Evolutionary conservation across 176 grass and related monocot genomes (phyloP).

Genomic region (barley (Hordeum vulgare)): DNA sequence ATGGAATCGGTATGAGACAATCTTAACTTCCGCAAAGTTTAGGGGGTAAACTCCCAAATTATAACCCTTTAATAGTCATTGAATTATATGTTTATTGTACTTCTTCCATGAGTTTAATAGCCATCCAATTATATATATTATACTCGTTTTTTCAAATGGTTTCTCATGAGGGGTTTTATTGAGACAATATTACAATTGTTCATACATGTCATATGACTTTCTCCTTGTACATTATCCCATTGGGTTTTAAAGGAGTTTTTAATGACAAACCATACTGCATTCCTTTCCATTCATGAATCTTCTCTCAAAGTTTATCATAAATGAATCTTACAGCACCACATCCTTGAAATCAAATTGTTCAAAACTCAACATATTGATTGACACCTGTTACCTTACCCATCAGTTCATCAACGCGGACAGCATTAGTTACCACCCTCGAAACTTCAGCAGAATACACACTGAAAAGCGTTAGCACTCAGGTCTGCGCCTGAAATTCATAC

Average conservation of each 20-base stretch:
- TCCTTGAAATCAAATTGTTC: background rate
- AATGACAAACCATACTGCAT: background rate
- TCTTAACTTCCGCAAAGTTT: too few relatives aligned
- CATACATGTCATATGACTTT: background rate
- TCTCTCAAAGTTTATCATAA: background rate
- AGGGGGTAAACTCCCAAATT: too few relatives aligned
- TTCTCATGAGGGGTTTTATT: too few relatives aligned
- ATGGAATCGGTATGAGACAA: too few relatives aligned
- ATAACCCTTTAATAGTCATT: too few relatives aligned
- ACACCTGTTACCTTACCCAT: background rate
- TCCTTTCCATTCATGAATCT: background rate
- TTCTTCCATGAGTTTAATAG: too few relatives aligned
- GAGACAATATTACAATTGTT: background rate
- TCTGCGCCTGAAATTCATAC: background rate
- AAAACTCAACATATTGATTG: background rate
- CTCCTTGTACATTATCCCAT: background rate
- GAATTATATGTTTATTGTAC: too few relatives aligned
- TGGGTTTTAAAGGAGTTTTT: background rate
- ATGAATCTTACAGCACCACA: background rate
- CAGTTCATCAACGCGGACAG: background rate
- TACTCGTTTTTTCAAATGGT: background rate
- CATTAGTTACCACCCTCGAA: background rate
- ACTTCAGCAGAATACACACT: background rate
- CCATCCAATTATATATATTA: too few relatives aligned
- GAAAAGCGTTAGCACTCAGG: background rate